These are phyloP conservation scores for Penicillium lividum DNA, from an alignment of 495 filamentous ascomycete genomes.

Conservation along the genomic window DNA sequence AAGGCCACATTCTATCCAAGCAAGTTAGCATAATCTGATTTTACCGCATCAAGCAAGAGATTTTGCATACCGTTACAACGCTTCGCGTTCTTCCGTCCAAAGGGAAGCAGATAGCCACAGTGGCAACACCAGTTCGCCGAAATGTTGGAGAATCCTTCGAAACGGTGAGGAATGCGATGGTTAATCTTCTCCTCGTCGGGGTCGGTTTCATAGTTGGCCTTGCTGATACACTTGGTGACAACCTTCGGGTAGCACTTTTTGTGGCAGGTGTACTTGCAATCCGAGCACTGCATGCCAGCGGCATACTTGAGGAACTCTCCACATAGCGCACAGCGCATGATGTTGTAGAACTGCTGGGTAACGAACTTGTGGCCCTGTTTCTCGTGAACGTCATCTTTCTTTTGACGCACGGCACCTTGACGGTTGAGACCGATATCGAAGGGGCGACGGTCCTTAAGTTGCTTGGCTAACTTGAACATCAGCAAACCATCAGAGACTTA, in stretches of 20 bases:
- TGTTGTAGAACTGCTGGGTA: constrained; percentile 98
- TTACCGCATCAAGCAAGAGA: background rate
- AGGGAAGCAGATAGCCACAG: constrained; percentile 95
- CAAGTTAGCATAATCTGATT: constrained; percentile 26
- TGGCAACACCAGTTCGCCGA: constrained; percentile 99
- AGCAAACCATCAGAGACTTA: constrained; percentile 21
- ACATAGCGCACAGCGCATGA: constrained; percentile 99
- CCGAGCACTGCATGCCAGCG: constrained; percentile 97
- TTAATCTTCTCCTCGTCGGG: constrained; percentile 99
- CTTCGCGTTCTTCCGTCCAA: constrained; percentile 90
- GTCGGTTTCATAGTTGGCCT: constrained; percentile 96
- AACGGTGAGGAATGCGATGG: constrained; percentile 97
- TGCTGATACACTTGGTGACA: constrained; percentile 99
- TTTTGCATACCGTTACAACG: constrained; percentile 75
- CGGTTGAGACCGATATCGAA: constrained; percentile 88
- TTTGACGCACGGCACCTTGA: constrained; percentile 93
- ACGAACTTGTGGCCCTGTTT: constrained; percentile 99
- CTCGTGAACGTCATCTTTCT: constrained; percentile 95
- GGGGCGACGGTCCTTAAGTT: constrained; percentile 65
- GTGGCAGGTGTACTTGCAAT: constrained; percentile 99
- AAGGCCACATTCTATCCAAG: constrained; percentile 77
- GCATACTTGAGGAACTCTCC: constrained; percentile 98
- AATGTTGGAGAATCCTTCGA: constrained; percentile 90
- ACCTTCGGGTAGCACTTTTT: constrained; percentile 94
- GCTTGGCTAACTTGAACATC: constrained; percentile 57